Base-by-base conservation (phyloP, 2,329 filamentous ascomycete species). In the Trichoderma simmonsii region DNA sequence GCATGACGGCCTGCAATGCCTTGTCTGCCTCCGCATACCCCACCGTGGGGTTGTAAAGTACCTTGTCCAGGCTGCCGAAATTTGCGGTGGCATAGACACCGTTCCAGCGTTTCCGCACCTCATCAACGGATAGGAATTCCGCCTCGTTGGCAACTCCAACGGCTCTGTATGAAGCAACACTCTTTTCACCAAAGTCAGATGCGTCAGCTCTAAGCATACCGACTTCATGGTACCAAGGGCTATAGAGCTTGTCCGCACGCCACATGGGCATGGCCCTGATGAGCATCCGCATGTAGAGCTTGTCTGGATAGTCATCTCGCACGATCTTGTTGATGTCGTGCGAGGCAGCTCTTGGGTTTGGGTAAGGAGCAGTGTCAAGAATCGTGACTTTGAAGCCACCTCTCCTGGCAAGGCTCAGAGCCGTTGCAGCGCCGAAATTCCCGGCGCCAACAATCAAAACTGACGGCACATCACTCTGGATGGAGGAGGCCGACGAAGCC, bases 21-120 rank as follows among this genome's bases (percentile, higher is more conserved):
- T 89, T 86, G 71, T 87, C 87, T 14, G 88, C 88, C 65, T 87
- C 86, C 21, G 85, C 88, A 83, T 87, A 90, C 2, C 88, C 88
- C 77, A 87, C 88, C 36, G 83, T 86, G 73, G 85, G 86, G 80
- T 90, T 90, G 74, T 86, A 84, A 26, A 88, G 82, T 21, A 90
- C 83, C 74, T 85, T 85, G 73, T 86, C 86, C 60, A 89, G 83
- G 8, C 83, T 86, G 7, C 82, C 84, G 76, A 89, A 89, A 73
- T 90, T 83, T 36, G 88, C 85, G 59, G 88, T 85, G 30, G 86
- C 83, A 75, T 90, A 90, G 8, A 88, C 78, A 0, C 88, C 88
- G 57, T 86, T 86, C 78, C 87, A 89, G 71, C 88, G 78, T 75
- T 82, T 81, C 60, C 86, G 84, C 48, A 88, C 86, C 73, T 90